A percentile compares a stretch with the other conserved stretches of the same genome.
These are phyloP conservation scores for Trichoderma reesei DNA, from an alignment of 495 filamentous ascomycete species.

Conservation along the genomic window DNA sequence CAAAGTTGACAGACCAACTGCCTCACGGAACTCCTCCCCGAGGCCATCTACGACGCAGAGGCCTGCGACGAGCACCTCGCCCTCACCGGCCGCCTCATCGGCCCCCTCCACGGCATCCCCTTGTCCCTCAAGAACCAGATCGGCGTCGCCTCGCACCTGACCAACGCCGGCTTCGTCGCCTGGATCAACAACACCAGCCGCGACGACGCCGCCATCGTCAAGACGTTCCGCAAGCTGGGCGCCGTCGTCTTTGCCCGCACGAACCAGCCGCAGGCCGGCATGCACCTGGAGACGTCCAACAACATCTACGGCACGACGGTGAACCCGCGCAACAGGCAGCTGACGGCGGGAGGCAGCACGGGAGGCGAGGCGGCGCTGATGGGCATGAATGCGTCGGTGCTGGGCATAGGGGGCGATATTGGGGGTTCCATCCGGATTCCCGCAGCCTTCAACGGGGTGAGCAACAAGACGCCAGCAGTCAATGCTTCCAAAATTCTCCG, in stretches of 20 bases:
- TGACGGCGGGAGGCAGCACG: conserved; percentile 54
- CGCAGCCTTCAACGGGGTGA: conserved; percentile 50
- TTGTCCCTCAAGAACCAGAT: conserved; percentile 61
- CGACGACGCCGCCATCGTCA: conserved; percentile 37
- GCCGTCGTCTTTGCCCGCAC: conserved; percentile 44
- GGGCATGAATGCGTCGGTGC: conserved; percentile 44
- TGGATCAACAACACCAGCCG: conserved; percentile 32
- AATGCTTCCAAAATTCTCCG: too few relatives aligned
- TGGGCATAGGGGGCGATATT: conserved; percentile 63
- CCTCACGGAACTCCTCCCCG: conserved; percentile 2
- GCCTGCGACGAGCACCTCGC: conserved; percentile 4
- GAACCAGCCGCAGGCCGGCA: conserved; percentile 48
- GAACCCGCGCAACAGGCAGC: conserved; percentile 44
- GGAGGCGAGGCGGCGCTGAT: conserved; percentile 61
- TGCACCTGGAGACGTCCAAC: conserved; percentile 42
- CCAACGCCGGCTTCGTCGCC: conserved; percentile 37
- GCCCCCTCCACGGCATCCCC: conserved; percentile 59
- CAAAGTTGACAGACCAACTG: not conserved
- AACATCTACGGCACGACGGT: conserved; percentile 38
- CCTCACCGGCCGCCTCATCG: conserved; percentile 21
- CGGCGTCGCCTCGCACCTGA: conserved; percentile 43
- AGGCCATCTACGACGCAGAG: conserved; percentile 4
- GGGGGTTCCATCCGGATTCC: conserved; percentile 59
- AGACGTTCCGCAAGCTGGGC: conserved; percentile 38
- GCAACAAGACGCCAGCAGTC: not conserved